A percentile compares a stretch with the other conserved stretches of the same genome.
phyloP scores from a whole-genome alignment of 352 stramenopile species.

The Phytophthora fragariaefolia region DNA sequence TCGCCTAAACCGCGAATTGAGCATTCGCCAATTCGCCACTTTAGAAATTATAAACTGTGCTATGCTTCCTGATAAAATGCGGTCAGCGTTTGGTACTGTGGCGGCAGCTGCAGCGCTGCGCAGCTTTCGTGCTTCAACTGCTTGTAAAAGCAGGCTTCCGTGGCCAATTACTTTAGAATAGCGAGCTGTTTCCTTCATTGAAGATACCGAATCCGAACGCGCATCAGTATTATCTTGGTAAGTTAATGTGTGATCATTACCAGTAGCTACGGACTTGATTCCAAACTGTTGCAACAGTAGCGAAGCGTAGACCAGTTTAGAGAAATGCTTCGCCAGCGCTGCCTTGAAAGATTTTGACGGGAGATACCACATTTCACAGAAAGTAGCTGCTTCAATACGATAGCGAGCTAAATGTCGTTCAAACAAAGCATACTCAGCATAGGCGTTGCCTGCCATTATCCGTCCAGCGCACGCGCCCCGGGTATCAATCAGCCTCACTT shows the following conservation, averaged over 20 bases:
- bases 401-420: slow-evolving; percentile 43
- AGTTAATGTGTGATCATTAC: not conserved
- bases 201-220: slow-evolving; percentile 42
- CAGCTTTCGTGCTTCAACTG: slow-evolving; percentile 29
- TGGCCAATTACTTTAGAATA: slow-evolving; percentile 42
- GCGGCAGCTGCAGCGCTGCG: slow-evolving; percentile 16
- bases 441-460: slow-evolving; percentile 44
- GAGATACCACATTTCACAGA: slow-evolving; percentile 60
- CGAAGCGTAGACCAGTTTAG: slow-evolving; percentile 57
- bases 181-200: slow-evolving; percentile 43
- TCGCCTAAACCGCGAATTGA: slow-evolving; percentile 37
- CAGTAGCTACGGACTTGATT: slow-evolving; percentile 8
- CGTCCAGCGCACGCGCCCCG: slow-evolving; percentile 18
- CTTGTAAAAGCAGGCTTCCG: slow-evolving; percentile 42
- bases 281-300: slow-evolving; percentile 46
- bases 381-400: slow-evolving; percentile 45
- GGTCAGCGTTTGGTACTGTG: slow-evolving; percentile 6
- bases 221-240: not conserved
- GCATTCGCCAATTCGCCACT: slow-evolving; percentile 32
- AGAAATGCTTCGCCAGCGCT: slow-evolving; percentile 60
- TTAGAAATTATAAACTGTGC: slow-evolving; percentile 13
- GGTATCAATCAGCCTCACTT: slow-evolving; percentile 47
- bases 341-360: slow-evolving; percentile 44
- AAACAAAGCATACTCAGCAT: slow-evolving; percentile 60
- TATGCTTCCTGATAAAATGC: slow-evolving; percentile 5